Base-by-base conservation (phyloP, 805 yeast genomes). In the Teunomyces cretensis region DNA sequence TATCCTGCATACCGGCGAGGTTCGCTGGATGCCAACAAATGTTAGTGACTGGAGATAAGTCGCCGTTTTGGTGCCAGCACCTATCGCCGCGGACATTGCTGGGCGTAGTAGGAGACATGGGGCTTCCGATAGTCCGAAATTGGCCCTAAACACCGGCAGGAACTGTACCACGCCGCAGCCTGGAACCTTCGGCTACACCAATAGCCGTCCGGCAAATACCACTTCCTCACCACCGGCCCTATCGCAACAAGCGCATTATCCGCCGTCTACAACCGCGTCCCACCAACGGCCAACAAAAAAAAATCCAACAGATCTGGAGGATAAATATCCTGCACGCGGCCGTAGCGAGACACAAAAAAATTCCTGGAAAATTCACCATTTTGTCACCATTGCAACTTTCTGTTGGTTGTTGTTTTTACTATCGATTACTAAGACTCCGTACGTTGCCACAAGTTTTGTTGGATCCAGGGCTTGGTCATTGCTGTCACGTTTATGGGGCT, bases 271-370 rank as follows among this genome's bases (percentile, higher is more conserved):
- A 35, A n/a, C 22, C 38, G 38, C 38, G 38, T 35, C 16, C 28
- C 38, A 24, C 26, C 38, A 35, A 22, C 38, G 28, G 26, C 38
- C 38, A 35, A 35, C 38, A 35, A 35, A 35, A 35, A 30, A 35
- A 35, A 35, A 35, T 35, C 38, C 38, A 35, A 35, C 38, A 35
- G 38, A 35, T 35, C 38, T 35, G 27, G n/a, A 3, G 27, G 24
- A 4, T 19, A 35, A 22, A 22, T n/a, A 22, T 35, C 38, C 38
- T 35, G 38, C 28, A 35, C 16, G 9, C 13, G 26, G 16, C 9
- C 17, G 7, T 4, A n/a, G 13, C 13, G 22, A 24, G 28, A 19
- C 38, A 33, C 38, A 35, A 35, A 35, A 35, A 22, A 17, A 24
- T 35, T 35, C 38, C 38, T 35, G n/a, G 38, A 14, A 22, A 35